Conservation (phyloP, 139 green algal species). For the Limnomonas spitsbergensis region DNA sequence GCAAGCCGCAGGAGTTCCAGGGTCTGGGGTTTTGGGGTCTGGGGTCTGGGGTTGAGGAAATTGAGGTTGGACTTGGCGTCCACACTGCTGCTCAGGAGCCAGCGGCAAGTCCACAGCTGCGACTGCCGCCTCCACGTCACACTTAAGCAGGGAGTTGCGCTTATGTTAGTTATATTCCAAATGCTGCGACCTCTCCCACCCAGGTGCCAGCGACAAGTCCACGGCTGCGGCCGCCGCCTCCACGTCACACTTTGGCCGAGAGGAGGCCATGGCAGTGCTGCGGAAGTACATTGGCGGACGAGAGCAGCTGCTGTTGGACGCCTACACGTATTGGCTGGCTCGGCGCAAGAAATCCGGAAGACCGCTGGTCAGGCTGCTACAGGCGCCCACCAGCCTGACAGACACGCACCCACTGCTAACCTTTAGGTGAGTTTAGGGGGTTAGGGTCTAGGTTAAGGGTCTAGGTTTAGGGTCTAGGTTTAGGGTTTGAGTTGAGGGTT, state of each 20-base stretch:
- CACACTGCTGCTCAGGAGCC: too few relatives aligned
- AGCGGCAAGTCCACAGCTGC: constrained; percentile 15
- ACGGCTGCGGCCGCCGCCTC: constrained; percentile 52
- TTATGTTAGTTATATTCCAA: too few relatives aligned
- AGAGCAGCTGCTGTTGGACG: constrained; percentile 4
- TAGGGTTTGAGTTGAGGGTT: too few relatives aligned
- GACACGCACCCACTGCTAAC: constrained; percentile 93
- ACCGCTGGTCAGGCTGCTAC: constrained; percentile 83
- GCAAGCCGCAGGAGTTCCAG: too few relatives aligned
- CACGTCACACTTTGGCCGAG: constrained; percentile 61
- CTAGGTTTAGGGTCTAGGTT: too few relatives aligned
- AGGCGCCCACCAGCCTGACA: constrained; percentile 53
- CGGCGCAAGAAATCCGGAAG: constrained; percentile 76
- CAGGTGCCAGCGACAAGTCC: neutral
- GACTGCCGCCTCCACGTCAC: constrained; percentile 60
- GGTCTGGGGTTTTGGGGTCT: too few relatives aligned
- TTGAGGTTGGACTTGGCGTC: too few relatives aligned
- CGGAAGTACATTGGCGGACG: constrained; percentile 31
- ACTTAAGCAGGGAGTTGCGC: constrained; percentile 62
- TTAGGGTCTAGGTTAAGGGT: too few relatives aligned
- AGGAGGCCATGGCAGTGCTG: constrained; percentile 63
- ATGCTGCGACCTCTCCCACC: neutral
- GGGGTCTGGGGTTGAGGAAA: too few relatives aligned
- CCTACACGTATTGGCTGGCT: constrained; percentile 38
- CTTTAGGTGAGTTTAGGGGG: constrained; percentile 69